Base-by-base conservation (phyloP, 371 early-diverging fungal genomes). In the Rhizopus arrhizus region DNA sequence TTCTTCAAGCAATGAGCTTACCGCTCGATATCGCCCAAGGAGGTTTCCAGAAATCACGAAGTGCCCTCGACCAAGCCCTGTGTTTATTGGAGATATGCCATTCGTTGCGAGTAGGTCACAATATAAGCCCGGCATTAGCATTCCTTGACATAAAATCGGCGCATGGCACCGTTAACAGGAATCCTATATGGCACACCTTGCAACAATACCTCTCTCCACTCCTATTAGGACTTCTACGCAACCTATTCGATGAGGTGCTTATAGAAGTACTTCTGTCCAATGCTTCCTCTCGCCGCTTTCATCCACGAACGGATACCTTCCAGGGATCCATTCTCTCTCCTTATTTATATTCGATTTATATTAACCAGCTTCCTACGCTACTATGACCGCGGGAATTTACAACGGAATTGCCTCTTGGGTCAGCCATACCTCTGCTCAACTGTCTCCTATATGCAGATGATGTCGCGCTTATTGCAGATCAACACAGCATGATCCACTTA, bases 101-200 rank as follows among this genome's bases (percentile, higher is more conserved):
- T 15, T 15, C 22, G 22, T n/a, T 46, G 11, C 46, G 46, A 46
- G 4, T 15, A 46, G 22, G 40, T 3, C 53, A 61, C 36, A 8
- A 54, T 1, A 38, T 12, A 22, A 5, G 13, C 0, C 64, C 69
- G 3, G 45, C 52, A 1, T 35, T 63, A 3, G 22, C 22, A 15
- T 66, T 73, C n/a, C 54, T 73, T 2, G 73, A 69, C 22, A 73
- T 69, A 28, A 65, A 68, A 28, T 36, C 61, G 8, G 73, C 66
- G 46, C 11, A 46, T 46, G 15, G 0, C 22, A 46, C 46, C 3
- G 46, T n/a, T 46, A 22, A 46, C 46, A 46, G 46, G 22, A 0
- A 46, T 0, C 15, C 3, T 15, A 6, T 46, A 46, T 46, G 46
- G 13, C 15, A 46, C 13, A 15, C 15, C 3, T 38, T 38, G 40